phyloP scores from a whole-genome alignment of 2,329 filamentous ascomycete genomes.

The Nemania sp. region DNA sequence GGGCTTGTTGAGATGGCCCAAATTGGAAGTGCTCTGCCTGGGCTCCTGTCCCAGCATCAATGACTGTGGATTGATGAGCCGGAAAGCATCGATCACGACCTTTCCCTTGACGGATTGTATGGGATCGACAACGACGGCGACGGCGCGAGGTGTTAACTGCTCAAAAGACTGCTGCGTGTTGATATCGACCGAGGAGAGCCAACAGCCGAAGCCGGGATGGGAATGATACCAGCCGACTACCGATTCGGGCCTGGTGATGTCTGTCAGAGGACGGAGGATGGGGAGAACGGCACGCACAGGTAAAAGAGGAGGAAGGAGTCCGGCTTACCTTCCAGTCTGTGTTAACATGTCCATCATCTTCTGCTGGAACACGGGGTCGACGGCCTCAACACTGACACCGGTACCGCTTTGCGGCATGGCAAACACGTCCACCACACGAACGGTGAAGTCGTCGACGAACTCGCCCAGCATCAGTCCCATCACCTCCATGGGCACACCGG shows the following conservation, averaged over 20 bases:
- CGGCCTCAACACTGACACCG: slow-evolving; percentile 95
- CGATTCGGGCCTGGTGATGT: slow-evolving; percentile 73
- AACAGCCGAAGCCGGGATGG: slow-evolving; percentile 98
- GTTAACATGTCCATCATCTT: slow-evolving; percentile 99
- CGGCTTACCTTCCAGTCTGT: slow-evolving; percentile 89
- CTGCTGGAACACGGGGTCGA: slow-evolving; percentile 97
- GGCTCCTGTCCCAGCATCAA: slow-evolving; percentile 98
- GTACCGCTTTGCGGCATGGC: slow-evolving; percentile 99
- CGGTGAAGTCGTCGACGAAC: slow-evolving; percentile 98
- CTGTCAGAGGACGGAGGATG: slow-evolving; percentile 8
- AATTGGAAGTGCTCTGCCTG: slow-evolving; percentile 94
- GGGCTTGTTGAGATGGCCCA: slow-evolving; percentile 97
- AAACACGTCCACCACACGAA: slow-evolving; percentile 97
- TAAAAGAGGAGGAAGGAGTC: slow-evolving; percentile 18
- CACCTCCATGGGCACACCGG: slow-evolving; percentile 99
- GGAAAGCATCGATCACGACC: slow-evolving; percentile 98
- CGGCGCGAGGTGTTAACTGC: slow-evolving; percentile 92
- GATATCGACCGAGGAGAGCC: slow-evolving; percentile 98
- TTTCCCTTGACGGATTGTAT: slow-evolving; percentile 99
- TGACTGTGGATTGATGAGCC: slow-evolving; percentile 95
- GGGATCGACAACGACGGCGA: slow-evolving; percentile 96
- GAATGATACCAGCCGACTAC: slow-evolving; percentile 99
- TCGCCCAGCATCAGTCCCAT: slow-evolving; percentile 99
- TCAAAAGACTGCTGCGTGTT: slow-evolving; percentile 99
- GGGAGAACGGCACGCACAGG: neutral